Percentiles rank a stretch among this genome's conserved stretches.
phyloP scores from a whole-genome alignment of 225 moss, liverwort and hornwort species.

The Sphagnum contortum region DNA sequence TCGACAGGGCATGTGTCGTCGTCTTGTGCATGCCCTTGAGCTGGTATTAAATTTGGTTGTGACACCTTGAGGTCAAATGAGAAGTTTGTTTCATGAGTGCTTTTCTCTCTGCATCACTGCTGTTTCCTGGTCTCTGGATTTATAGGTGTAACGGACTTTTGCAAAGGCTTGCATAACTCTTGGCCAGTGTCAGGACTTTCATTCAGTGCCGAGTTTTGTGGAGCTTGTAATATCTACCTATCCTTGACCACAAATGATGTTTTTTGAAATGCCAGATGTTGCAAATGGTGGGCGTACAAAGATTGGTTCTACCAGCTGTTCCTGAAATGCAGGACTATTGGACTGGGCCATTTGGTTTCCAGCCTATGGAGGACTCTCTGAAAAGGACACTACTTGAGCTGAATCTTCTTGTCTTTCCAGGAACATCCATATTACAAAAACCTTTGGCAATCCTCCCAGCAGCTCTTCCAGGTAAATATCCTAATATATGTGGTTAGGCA shows the following conservation, averaged over 20 bases:
- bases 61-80: too few relatives aligned
- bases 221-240: too few relatives aligned
- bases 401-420: slow-evolving; percentile 95
- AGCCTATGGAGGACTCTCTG: slow-evolving; percentile 41
- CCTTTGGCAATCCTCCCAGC: slow-evolving; percentile 6
- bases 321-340: slow-evolving; percentile 81
- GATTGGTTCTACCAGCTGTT: slow-evolving; percentile 84
- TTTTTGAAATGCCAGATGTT: slow-evolving; percentile 40
- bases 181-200: too few relatives aligned
- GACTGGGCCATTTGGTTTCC: slow-evolving; percentile 74
- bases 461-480: too few relatives aligned
- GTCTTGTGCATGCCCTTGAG: slow-evolving; percentile 77
- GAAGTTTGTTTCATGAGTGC: too few relatives aligned
- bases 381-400: slow-evolving; percentile 61
- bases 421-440: slow-evolving; percentile 70
- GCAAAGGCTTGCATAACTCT: too few relatives aligned
- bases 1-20: slow-evolving; percentile 86
- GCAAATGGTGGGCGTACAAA: slow-evolving; percentile 53
- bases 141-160: too few relatives aligned
- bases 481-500: too few relatives aligned
- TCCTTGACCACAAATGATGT: too few relatives aligned
- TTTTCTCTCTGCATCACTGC: too few relatives aligned
- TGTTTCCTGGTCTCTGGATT: too few relatives aligned
- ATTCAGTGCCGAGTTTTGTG: too few relatives aligned
- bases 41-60: slow-evolving; percentile 20